Conservation (phyloP, 2,329 filamentous ascomycete species). For the Aureobasidium sp. region DNA sequence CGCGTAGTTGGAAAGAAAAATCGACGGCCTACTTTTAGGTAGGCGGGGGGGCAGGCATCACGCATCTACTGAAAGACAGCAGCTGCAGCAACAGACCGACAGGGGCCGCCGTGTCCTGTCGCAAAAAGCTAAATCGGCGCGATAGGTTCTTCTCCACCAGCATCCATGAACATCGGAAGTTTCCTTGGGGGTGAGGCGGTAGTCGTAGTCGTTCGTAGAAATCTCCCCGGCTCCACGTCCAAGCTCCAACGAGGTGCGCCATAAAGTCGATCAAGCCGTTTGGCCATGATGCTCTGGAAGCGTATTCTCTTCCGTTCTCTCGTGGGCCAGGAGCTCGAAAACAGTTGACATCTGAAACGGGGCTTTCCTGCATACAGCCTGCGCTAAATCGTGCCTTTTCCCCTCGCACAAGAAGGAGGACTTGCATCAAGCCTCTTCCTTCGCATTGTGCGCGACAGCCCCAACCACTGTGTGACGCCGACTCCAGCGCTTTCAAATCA, state of each 20-base stretch:
- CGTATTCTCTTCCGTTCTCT: neutral
- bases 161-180: neutral
- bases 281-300: constrained; percentile 9
- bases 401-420: constrained; percentile 8
- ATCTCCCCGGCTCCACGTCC: constrained; percentile 4
- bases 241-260: constrained; percentile 5
- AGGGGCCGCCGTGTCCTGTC: constrained; percentile 3
- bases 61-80: neutral
- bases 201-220: constrained; percentile 1
- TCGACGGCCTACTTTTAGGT: neutral
- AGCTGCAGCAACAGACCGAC: constrained; percentile 9
- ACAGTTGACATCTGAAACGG: constrained; percentile 12
- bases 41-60: neutral
- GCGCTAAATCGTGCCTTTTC: constrained; percentile 11
- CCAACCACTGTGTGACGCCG: constrained; percentile 11
- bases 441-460: constrained; percentile 1
- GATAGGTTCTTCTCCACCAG: constrained; percentile 6
- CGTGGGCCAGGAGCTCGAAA: neutral
- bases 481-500: neutral
- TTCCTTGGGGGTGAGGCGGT: neutral
- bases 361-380: constrained; percentile 11
- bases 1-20: neutral
- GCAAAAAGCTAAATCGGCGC: constrained; percentile 8
- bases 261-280: constrained; percentile 12
- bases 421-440: constrained; percentile 9